Evolutionary conservation across 169 alveolate genomes (phyloP).

Genomic region (Blepharisma undulans): DNA sequence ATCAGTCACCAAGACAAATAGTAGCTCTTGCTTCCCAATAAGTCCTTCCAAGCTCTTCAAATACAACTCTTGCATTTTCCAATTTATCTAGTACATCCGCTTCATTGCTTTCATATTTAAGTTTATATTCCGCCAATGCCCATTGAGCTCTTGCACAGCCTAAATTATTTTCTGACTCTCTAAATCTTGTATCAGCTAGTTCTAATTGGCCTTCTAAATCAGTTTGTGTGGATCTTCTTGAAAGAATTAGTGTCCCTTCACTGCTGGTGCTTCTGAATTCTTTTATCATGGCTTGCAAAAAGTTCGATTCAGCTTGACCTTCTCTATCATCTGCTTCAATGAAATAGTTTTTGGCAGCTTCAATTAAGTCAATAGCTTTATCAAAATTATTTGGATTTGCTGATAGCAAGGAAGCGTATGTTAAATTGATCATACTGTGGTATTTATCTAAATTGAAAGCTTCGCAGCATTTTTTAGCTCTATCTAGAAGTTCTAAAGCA

Average conservation of each 20-base stretch:
- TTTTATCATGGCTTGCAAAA: background rate
- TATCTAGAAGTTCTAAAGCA: background rate
- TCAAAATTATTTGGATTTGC: background rate
- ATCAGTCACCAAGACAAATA: background rate
- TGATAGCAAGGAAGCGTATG: background rate
- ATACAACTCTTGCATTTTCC: background rate
- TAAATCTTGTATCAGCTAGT: background rate
- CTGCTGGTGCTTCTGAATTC: conserved; percentile 10
- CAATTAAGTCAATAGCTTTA: background rate
- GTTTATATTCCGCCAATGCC: background rate
- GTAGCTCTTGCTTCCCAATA: background rate
- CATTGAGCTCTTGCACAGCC: conserved; percentile 23
- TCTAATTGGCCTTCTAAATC: background rate
- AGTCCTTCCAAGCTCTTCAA: background rate
- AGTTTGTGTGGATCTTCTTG: background rate
- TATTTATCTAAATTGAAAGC: background rate
- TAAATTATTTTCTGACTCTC: background rate
- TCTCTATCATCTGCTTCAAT: conserved; percentile 2
- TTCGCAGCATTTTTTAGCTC: background rate
- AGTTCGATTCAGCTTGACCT: conserved; percentile 20
- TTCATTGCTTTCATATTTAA: background rate
- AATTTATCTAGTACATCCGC: background rate
- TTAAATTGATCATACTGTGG: background rate
- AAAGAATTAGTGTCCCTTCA: background rate
- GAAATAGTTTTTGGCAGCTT: background rate